Evolutionary conservation across 352 stramenopile genomes (phyloP), one percentile per base, ranked within the genome.

Genomic region (Phytophthora idaei): DNA sequence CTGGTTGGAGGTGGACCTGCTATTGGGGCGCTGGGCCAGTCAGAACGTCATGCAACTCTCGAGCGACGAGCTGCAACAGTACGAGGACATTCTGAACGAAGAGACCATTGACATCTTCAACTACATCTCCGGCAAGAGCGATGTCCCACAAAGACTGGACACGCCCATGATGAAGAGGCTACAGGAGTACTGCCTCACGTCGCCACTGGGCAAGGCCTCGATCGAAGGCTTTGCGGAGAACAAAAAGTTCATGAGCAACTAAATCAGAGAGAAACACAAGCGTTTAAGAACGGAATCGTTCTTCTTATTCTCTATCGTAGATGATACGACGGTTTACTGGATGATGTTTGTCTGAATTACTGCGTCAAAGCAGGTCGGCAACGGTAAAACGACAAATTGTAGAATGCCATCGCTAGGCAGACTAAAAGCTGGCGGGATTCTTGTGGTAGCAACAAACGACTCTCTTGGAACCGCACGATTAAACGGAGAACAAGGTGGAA

Each of bases 71-170:
- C 72, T 98, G 27, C 71, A 97, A 69, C 77, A 98, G 69, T 99
- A 98, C 80, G 96, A 99, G 73, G 80, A 89, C 61, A 98, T 99
- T 76, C 77, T 98, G 31, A 99, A 99, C 78, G 83, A 96, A 67
- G 96, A 99, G 79, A 99, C 96, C 8, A 98, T 98, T 71, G 96
- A 99, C 83, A 99, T 98, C 73, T 99, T 98, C 83, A 99, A 98
- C 78, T 95, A 98, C 62, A 94, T 98, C 64, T 98, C 93, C 5
- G 82, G 93, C 51, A 92, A 97, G 68, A 85, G 85, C 58, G 57
- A 81, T 58, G 75, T 98, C 34, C 96, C 96, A 0, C 78, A 90
- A 42, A 64, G 73, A 53, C 64, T 97, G n/a, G 72, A 94, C 64
- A 94, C 85, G 31, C 85, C 89, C 36, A 81, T 98, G 54, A 95